Evolutionary conservation across 2,329 filamentous ascomycete genomes (phyloP), one percentile per base, ranked within the genome.

Genomic region (Colletotrichum siamense): DNA sequence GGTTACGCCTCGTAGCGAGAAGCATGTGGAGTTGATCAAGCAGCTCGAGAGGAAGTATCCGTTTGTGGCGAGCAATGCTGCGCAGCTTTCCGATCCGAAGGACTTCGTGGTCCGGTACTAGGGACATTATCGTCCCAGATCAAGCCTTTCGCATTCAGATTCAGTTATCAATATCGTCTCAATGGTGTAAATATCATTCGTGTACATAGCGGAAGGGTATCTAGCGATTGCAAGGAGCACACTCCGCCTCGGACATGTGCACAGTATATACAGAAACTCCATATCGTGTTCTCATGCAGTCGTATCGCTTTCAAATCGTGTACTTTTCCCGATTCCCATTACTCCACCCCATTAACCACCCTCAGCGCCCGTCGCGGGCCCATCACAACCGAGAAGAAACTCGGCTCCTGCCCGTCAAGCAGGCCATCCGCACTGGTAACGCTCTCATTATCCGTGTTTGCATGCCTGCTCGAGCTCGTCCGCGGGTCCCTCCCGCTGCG

Each of bases 311-410:
- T 16, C 49, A 16, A 5, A 22, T 28, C 59, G 28, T 32, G n/a
- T 32, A 24, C 12, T 5, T 28, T 36, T 44, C n/a, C 64, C 28
- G 86, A 13, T 13, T 13, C n/a, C 85, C 69, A 82, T 82, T 32
- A 64, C 24, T 87, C 86, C 66, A 82, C 82, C 16, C 83, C 85
- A 65, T 95, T 95, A 26, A 95, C 92, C 44, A 95, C 93, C 80
- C 92, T 87, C 85, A 95, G 84, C 80, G 92, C 94, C 81, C 93
- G 86, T 80, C 93, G 87, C 26, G 93, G 93, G 77, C 93, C 93
- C 83, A 95, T 83, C 80, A 95, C 84, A 32, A 94, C 92, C 66
- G 89, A 94, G 82, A 94, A 92, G 84, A 95, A 95, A 74, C 90
- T 94, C 76, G 94, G 94, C 82, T 95, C 92, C 76, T 91, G 88